These are phyloP conservation scores for Avena insularis DNA, from an alignment of 176 grass and related monocot species.

Conservation along the genomic window DNA sequence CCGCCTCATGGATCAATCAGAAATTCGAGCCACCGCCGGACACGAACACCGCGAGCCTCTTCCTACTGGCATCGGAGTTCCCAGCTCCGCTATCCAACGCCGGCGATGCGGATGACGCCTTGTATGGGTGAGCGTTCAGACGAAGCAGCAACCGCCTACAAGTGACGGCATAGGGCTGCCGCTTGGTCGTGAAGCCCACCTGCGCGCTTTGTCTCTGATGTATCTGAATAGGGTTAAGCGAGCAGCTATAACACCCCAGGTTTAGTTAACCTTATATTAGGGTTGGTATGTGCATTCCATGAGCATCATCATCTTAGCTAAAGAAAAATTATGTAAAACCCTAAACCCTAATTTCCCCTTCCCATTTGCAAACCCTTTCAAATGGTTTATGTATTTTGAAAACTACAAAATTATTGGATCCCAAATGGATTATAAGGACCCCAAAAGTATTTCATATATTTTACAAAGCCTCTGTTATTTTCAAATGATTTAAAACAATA, in stretches of 20 bases:
- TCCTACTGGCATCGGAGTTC: constrained; percentile 31
- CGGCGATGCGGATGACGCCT: not conserved
- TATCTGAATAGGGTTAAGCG: not conserved
- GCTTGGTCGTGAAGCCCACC: not conserved
- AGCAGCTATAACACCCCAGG: not conserved
- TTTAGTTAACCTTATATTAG: too few relatives aligned
- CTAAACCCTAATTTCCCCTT: too few relatives aligned
- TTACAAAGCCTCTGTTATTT: too few relatives aligned
- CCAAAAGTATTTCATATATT: too few relatives aligned
- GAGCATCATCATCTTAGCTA: too few relatives aligned
- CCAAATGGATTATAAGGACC: too few relatives aligned
- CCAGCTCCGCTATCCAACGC: not conserved
- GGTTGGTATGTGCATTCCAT: too few relatives aligned
- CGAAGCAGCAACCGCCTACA: not conserved
- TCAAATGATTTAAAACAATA: too few relatives aligned
- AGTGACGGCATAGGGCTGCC: not conserved
- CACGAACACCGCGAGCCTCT: constrained; percentile 64
- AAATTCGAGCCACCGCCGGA: constrained; percentile 67
- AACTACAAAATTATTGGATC: too few relatives aligned
- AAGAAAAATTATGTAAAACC: too few relatives aligned
- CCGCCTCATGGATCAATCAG: constrained; percentile 47
- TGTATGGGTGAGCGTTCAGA: not conserved
- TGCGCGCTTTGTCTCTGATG: not conserved
- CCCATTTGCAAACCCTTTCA: too few relatives aligned
- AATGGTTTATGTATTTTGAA: too few relatives aligned